Evolutionary conservation across 2,329 filamentous ascomycete genomes (phyloP).

Genomic region (Beauveria caledonica): DNA sequence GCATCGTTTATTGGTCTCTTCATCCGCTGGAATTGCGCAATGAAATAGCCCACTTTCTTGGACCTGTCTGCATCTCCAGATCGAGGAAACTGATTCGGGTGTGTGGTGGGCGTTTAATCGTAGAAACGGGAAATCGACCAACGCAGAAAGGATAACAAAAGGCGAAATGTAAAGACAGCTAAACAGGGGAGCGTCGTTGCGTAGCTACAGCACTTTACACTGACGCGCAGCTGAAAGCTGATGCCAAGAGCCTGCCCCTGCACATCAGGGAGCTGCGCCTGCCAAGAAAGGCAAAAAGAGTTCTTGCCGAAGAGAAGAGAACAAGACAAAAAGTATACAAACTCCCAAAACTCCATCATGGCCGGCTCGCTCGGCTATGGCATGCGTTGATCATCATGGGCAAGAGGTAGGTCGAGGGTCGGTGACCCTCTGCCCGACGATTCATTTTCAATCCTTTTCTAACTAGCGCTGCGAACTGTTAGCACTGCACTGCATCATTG

Average conservation of each 20-base stretch:
- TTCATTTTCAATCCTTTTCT: not conserved
- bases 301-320: not conserved
- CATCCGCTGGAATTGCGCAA: not conserved
- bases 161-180: not conserved
- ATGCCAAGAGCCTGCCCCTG: constrained; percentile 6
- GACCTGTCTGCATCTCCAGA: not conserved
- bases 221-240: not conserved
- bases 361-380: constrained; percentile 7
- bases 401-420: not conserved
- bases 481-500: constrained; percentile 8
- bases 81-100: not conserved
- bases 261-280: not conserved
- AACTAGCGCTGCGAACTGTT: constrained; percentile 6
- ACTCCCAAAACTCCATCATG: constrained; percentile 11
- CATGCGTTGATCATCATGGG: constrained; percentile 10
- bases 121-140: not conserved
- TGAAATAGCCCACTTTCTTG: not conserved
- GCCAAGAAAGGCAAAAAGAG: not conserved
- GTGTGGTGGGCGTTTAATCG: constrained; percentile 5
- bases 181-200: not conserved
- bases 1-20: not conserved
- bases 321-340: not conserved
- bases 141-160: not conserved
- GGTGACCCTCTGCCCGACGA: not conserved
- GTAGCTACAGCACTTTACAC: not conserved